These are phyloP conservation scores for Kluyveromyces siamensis DNA, from an alignment of 805 yeast species.

Conservation along the genomic window DNA sequence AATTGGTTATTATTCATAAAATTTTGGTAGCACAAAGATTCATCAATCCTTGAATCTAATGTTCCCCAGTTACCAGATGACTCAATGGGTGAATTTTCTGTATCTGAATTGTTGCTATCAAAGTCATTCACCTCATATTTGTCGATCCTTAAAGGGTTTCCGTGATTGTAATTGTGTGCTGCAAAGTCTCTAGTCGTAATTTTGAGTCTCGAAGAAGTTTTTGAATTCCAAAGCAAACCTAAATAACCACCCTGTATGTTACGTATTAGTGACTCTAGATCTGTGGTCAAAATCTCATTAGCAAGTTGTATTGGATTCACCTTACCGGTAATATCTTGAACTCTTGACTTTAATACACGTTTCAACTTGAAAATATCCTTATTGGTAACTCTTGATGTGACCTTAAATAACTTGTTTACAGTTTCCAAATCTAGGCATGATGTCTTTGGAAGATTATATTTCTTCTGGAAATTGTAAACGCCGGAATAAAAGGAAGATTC, in stretches of 20 bases:
- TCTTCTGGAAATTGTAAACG: conserved; percentile 72
- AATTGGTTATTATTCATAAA: conserved; percentile 12
- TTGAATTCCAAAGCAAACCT: conserved; percentile 42
- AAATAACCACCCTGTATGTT: conserved; percentile 28
- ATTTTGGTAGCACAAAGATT: conserved; percentile 11
- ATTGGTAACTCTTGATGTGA: conserved; percentile 37
- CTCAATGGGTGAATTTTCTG: not conserved
- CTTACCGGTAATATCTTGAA: conserved; percentile 51
- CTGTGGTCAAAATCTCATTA: conserved; percentile 32
- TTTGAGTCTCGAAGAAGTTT: conserved; percentile 32
- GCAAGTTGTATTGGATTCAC: conserved; percentile 29
- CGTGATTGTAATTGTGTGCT: conserved; percentile 12
- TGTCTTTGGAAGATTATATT: conserved; percentile 42
- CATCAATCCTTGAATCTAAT: conserved; percentile 5
- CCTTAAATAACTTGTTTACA: conserved; percentile 36
- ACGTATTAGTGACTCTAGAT: conserved; percentile 26
- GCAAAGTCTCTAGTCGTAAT: conserved; percentile 9
- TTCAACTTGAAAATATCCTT: conserved; percentile 44
- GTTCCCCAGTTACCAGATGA: not conserved
- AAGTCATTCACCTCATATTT: not conserved
- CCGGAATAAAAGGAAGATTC: conserved; percentile 58
- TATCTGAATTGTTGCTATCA: not conserved
- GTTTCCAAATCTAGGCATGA: conserved; percentile 52
- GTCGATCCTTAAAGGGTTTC: conserved; percentile 11
- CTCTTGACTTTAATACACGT: conserved; percentile 62